Base-by-base conservation (phyloP, 2,329 filamentous ascomycete species). In the Verruconis gallopava region DNA sequence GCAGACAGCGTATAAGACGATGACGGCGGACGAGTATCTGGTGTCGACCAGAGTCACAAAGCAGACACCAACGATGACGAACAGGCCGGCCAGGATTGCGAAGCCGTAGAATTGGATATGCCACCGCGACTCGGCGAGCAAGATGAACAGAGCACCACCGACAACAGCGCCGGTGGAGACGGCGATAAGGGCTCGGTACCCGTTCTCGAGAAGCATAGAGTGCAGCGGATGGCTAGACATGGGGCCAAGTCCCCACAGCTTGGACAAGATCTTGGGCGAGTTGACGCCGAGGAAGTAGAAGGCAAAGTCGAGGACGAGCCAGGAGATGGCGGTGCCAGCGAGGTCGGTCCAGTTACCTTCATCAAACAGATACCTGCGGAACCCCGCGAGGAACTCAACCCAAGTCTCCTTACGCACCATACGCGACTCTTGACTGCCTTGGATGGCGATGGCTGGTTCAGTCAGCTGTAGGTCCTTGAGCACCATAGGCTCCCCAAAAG, bases 291-390 rank as follows among this genome's bases (percentile, higher is more conserved):
- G 48, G 3, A 56, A 56, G 34, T 59, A 61, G 40, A 48, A 61
- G 11, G 57, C 57, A 32, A 60, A 58, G 38, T 61, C 58, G 1
- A 61, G 46, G 39, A 59, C 55, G 3, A 57, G 46, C 58, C 57
- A 60, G 14, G 53, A 49, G 5, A 59, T 42, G 2, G 57, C 60
- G 2, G 57, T 59, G n/a, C 58, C 58, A 11, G 57, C 46, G 0
- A 61, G 51, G 37, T 59, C 57, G 40, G 54, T 52, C 55, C 58
- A 60, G 46, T 60, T 61, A 5, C 56, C 55, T 39, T 61, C 52
- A 1, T 32, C 38, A 32, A 59, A 51, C 43, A 61, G 59, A 45
- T 55, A 60, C 5, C 52, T 38, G 41, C 54, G 55, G 25, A 56
- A 40, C 5, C 42, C 42, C 5, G 13, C 21, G 17, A 18, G 35